Conservation (phyloP, 306 rosid genomes). For the Malus orientalis region DNA sequence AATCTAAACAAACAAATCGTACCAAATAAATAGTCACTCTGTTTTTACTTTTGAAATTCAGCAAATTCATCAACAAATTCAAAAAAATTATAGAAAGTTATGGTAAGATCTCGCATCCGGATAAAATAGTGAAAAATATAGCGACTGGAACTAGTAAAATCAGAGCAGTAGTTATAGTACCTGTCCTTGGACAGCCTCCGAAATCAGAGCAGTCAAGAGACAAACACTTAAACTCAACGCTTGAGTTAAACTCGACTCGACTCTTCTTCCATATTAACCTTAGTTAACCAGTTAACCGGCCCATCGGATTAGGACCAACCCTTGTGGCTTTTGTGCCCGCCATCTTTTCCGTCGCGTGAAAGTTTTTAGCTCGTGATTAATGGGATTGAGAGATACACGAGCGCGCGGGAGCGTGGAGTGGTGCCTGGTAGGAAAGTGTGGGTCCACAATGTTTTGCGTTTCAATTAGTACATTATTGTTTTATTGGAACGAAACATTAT, state of each 20-base stretch:
- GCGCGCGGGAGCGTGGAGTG: background rate
- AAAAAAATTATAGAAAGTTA: background rate
- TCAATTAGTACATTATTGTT: too few relatives aligned
- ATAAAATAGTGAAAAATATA: background rate
- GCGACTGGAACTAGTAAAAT: background rate
- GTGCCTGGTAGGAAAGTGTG: constrained; percentile 17
- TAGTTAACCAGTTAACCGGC: background rate
- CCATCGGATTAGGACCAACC: background rate
- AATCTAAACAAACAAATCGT: background rate
- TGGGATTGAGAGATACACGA: background rate
- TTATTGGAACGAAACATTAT: too few relatives aligned
- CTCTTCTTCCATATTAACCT: background rate
- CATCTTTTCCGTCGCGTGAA: background rate
- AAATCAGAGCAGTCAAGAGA: background rate
- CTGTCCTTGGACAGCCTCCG: background rate
- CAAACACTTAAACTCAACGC: background rate
- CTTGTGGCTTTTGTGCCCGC: too few relatives aligned
- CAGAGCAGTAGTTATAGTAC: background rate
- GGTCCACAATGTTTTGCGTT: constrained; percentile 25
- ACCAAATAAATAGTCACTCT: background rate
- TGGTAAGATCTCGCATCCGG: background rate
- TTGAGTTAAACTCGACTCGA: background rate
- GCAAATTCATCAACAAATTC: background rate
- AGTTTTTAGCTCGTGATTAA: too few relatives aligned
- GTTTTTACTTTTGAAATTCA: background rate